Percentiles rank a stretch among this genome's conserved stretches.
Conservation (phyloP, 441 rosid genomes). For the Oxalis stricta region DNA sequence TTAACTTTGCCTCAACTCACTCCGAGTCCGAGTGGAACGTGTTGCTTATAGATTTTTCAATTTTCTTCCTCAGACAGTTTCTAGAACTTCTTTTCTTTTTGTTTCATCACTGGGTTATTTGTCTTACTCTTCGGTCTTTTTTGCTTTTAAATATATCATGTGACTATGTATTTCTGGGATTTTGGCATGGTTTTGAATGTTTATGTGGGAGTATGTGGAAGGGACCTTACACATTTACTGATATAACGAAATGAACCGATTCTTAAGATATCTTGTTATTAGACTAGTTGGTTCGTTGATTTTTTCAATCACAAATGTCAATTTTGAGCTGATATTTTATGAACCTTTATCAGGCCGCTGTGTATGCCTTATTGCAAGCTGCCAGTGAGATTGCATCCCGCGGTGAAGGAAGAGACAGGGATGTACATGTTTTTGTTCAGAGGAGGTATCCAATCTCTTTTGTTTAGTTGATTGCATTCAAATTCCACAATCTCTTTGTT, state of each 20-base stretch:
- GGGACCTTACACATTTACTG: too few relatives aligned
- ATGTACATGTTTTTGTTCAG: conserved; percentile 61
- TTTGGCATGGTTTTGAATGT: too few relatives aligned
- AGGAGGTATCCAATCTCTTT: conserved; percentile 40
- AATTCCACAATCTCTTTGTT: conserved; percentile 6
- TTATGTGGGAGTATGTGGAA: too few relatives aligned
- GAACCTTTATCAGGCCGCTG: conserved; percentile 64
- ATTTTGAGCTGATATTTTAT: conserved; percentile 14
- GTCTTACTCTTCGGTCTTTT: too few relatives aligned
- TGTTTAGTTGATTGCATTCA: conserved; percentile 7
- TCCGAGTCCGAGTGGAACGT: background rate
- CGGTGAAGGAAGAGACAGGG: conserved; percentile 73
- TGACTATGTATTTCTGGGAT: too few relatives aligned
- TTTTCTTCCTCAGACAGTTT: background rate
- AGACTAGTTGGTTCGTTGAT: background rate
- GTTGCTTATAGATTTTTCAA: background rate
- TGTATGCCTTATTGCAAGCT: conserved; percentile 78
- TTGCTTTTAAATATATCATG: too few relatives aligned
- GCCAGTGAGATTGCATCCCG: conserved; percentile 75
- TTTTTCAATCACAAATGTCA: conserved; percentile 4
- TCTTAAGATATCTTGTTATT: background rate
- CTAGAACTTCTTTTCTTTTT: too few relatives aligned
- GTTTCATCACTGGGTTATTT: too few relatives aligned
- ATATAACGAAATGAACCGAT: too few relatives aligned
- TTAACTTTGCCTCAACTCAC: too few relatives aligned